Percentiles rank a stretch among this genome's conserved stretches.
These are phyloP conservation scores for Monascus purpureus DNA, from an alignment of 495 filamentous ascomycete species.

Conservation along the genomic window DNA sequence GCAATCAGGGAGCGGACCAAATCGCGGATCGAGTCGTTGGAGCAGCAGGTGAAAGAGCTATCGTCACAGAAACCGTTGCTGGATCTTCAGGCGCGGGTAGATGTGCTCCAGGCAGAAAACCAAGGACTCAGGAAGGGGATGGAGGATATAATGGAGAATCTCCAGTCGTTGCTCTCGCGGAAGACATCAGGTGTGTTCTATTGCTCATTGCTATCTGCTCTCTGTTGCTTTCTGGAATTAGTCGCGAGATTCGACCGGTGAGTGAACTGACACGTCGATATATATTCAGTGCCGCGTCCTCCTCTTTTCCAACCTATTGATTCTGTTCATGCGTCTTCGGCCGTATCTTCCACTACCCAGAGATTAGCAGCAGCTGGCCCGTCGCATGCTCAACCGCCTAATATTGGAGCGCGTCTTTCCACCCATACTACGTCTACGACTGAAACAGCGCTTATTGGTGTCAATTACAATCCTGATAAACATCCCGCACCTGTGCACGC, in stretches of 20 bases:
- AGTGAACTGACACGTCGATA: too few species aligned
- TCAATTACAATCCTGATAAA: too few species aligned
- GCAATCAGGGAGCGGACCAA: slow-evolving; percentile 76
- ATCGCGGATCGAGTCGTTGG: slow-evolving; percentile 62
- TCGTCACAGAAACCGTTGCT: slow-evolving; percentile 62
- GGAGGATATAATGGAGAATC: slow-evolving; percentile 42
- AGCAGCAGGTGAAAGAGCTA: slow-evolving; percentile 57
- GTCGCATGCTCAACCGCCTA: slow-evolving; percentile 19
- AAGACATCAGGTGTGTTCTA: slow-evolving; percentile 9
- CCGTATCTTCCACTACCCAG: too few species aligned
- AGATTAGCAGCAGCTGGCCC: slow-evolving; percentile 8
- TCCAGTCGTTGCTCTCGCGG: slow-evolving; percentile 44
- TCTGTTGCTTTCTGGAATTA: not conserved
- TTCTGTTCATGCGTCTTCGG: too few species aligned
- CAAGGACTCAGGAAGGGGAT: slow-evolving; percentile 50
- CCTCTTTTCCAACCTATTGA: slow-evolving; percentile 6
- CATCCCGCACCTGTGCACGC: slow-evolving; percentile 15
- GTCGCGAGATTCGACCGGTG: too few species aligned
- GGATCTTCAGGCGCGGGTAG: slow-evolving; percentile 64
- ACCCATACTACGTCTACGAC: slow-evolving; percentile 19
- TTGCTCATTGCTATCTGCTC: not conserved
- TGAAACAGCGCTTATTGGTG: too few species aligned
- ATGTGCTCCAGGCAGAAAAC: slow-evolving; percentile 56
- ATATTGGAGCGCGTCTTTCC: slow-evolving; percentile 22
- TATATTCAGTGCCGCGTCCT: slow-evolving; percentile 5